phyloP scores from a whole-genome alignment of 768 basidiomycete species.

The Leucogyrophana mollusca region DNA sequence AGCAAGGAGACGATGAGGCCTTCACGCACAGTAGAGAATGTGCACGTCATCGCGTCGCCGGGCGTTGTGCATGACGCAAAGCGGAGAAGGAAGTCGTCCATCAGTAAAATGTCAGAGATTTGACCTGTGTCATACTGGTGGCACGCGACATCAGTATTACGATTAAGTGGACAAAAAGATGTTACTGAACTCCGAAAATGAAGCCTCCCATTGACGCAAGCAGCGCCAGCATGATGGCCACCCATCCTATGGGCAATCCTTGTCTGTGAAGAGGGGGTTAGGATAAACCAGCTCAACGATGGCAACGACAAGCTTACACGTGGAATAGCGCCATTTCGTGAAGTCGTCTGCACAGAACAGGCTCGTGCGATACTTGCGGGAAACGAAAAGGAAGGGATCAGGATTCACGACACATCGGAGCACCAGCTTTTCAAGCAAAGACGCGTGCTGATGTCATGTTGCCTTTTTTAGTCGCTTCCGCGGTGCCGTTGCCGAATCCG shows the following conservation, averaged over 20 bases:
- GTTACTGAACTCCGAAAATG: conserved; percentile 53
- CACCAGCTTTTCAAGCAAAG: not conserved
- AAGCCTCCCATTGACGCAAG: conserved; percentile 73
- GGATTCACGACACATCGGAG: not conserved
- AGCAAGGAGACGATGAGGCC: conserved; percentile 71
- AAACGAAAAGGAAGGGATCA: not conserved
- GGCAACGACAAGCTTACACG: conserved; percentile 10
- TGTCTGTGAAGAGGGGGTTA: conserved; percentile 33
- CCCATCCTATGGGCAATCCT: conserved; percentile 60
- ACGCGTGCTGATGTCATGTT: conserved; percentile 3
- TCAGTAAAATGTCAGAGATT: conserved; percentile 73
- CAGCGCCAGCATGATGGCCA: conserved; percentile 64
- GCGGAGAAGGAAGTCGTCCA: conserved; percentile 64
- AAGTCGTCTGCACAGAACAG: no score
- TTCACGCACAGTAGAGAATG: conserved; percentile 54
- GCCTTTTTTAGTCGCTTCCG: not conserved
- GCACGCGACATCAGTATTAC: not conserved
- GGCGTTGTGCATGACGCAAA: conserved; percentile 53
- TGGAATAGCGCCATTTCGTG: conserved; percentile 14
- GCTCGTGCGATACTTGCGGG: not conserved
- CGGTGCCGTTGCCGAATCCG: no score
- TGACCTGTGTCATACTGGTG: conserved; percentile 71
- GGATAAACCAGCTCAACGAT: not conserved
- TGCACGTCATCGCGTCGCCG: conserved; percentile 40
- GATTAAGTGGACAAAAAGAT: not conserved